Evolutionary conservation across 2,329 filamentous ascomycete genomes (phyloP).

Genomic region (Bisporella sp.): DNA sequence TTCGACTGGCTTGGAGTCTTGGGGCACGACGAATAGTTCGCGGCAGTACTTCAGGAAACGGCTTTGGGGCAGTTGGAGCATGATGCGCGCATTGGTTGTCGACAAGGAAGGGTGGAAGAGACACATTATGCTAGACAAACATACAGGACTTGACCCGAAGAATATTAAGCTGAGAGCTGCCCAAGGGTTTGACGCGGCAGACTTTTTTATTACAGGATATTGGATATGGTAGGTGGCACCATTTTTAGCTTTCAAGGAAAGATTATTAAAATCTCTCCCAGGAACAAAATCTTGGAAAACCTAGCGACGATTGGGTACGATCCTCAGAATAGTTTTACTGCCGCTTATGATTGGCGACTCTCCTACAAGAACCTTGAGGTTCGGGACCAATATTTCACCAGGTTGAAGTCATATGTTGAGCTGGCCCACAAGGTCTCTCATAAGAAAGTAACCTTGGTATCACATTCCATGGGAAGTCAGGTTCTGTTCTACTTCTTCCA

Average conservation of each 20-base stretch:
- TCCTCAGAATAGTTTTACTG: conserved; percentile 65
- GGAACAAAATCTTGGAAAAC: conserved; percentile 96
- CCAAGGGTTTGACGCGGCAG: conserved; percentile 94
- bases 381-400: conserved; percentile 89
- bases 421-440: conserved; percentile 65
- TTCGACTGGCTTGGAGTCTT: conserved; percentile 92
- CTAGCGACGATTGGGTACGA: conserved; percentile 94
- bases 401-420: conserved; percentile 86
- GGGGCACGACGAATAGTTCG: conserved; percentile 82
- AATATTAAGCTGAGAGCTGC: conserved; percentile 85
- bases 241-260: no score
- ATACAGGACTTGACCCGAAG: conserved; percentile 84
- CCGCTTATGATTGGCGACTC: conserved; percentile 84
- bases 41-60: conserved; percentile 89
- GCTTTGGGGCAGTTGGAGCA: conserved; percentile 96
- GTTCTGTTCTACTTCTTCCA: conserved; percentile 77
- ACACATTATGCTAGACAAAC: conserved; percentile 94
- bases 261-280: not conserved
- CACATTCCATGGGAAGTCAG: conserved; percentile 97
- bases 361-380: conserved; percentile 85
- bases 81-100: conserved; percentile 91
- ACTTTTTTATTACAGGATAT: conserved; percentile 88
- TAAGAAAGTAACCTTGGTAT: conserved; percentile 78
- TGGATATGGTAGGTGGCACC: conserved; percentile 57
- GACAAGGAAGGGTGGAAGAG: conserved; percentile 94